Base-by-base conservation (phyloP, 148 eudicot species). In the Rhododendron henanense region DNA sequence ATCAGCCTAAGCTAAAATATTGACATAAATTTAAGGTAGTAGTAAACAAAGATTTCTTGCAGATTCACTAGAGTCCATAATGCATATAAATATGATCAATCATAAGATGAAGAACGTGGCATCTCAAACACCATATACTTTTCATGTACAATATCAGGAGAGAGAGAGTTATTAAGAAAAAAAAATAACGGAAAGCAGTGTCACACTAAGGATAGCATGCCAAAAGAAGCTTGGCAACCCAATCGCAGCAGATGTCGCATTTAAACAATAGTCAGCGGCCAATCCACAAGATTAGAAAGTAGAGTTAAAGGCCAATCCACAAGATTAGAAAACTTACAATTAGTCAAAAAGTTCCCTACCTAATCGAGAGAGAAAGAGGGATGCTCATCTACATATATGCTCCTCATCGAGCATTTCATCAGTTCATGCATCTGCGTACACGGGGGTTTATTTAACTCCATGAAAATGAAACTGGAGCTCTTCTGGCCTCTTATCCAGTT, bases 211-310 rank as follows among this genome's bases (percentile, higher is more conserved):
- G 33, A 69, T 25, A 69, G 14, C 37, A 69, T 28, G 75, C 75
- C 8, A 33, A 81, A 31, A 41, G 74, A 82, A 74, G 10, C 53
- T 81, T 39, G 25, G 35, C 84, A 71, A 81, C 71, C 84, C 39
- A 50, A 31, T 23, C 50, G 35, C 4, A 5, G 53, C 16, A n/a
- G 82, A 4, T 81, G 11, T n/a, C 14, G 41, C 9, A 81, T 10
- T 73, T 81, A 86, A 11, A 71, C n/a, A 57, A 71, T 55, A 15
- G 81, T 53, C 53, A 63, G 23, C 18, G 25, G 19, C 21, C 61
- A 16, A 55, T 55, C 61, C 61, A 55, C 57, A 55, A 55, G 61
- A 16, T 16, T 3, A 13, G 37, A 65, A 41, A 41, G 31, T 65
- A 14, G 33, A 63, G 67, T 19, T 28, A 28, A 10, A 28, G 37